Evolutionary conservation across 176 grass and related monocot genomes (phyloP), one percentile per base, ranked within the genome.

Genomic region (Panicum miliaceum): DNA sequence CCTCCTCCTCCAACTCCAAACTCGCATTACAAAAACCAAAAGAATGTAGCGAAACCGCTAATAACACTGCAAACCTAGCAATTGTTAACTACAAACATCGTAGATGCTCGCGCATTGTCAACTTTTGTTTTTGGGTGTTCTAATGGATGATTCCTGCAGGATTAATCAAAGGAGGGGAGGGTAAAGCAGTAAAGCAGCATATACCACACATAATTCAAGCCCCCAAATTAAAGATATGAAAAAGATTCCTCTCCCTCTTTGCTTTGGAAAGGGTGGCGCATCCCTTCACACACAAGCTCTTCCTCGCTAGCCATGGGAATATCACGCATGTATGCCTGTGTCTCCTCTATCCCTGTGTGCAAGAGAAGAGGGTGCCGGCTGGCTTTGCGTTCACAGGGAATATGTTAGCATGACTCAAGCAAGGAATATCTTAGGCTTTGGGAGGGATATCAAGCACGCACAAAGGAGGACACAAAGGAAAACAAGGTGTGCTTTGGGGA

Each of bases 141-240:
- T 43, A 37, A 73, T 76, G 51, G 35, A 79, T 84, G 90, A 97
- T 94, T 93, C 92, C 76, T 68, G 56, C 78, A 77, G 69, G 80
- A 86, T 86, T 93, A 81, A 94, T 90, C 73, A 92, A 94, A 88
- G 72, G 81, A 66, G 6, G 66, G 85, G 85, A 84, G 75, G 86
- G 84, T 87, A 94, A 91, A 87, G 83, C 59, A 71, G 78, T 84
- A 82, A 87, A 94, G 92, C 95, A 94, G 93, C 97, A 96, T 96
- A 96, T 96, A 99, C 91, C 88, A 78, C 86, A 78, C 91, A 93
- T 67, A 94, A 92, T 92, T 94, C 90, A 99, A 99, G 79, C 82
- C 83, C 53, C 82, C 85, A 87, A n/a, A n/a, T n/a, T n/a, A n/a
- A 88, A 85, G 85, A 89, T 90, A 93, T 84, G 75, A 86, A 90